Percentiles rank a stretch among this genome's conserved stretches.
Evolutionary conservation across 1,284 basidiomycete species (phyloP).

Genomic region (Ustilago loliicola): DNA sequence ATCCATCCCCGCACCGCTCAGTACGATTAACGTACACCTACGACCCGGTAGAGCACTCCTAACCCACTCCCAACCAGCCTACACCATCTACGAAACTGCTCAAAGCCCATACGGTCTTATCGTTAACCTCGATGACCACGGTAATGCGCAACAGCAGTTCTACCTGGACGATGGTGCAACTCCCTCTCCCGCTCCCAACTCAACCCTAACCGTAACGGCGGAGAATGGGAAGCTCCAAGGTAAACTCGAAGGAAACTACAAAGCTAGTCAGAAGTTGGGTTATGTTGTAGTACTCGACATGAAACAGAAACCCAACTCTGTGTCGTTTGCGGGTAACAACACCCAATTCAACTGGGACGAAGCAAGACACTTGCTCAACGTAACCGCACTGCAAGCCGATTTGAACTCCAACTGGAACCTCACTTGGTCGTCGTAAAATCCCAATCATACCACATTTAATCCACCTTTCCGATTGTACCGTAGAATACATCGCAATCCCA

Average conservation of each 20-base stretch:
- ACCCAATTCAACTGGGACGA: constrained; percentile 38
- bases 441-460: background rate
- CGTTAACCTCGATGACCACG: constrained; percentile 73
- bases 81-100: constrained; percentile 52
- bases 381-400: constrained; percentile 45
- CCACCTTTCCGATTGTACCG: no score
- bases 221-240: constrained; percentile 15
- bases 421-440: constrained; percentile 26
- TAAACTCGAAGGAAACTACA: constrained; percentile 72
- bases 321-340: constrained; percentile 20
- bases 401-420: constrained; percentile 36
- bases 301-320: constrained; percentile 32
- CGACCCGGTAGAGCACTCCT: constrained; percentile 46
- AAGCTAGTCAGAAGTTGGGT: constrained; percentile 72
- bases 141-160: constrained; percentile 75
- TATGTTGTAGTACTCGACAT: constrained; percentile 74
- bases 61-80: constrained; percentile 41
- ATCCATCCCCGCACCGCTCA: constrained; percentile 71
- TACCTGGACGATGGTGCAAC: constrained; percentile 77
- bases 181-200: constrained; percentile 38
- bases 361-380: constrained; percentile 37
- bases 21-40: constrained; percentile 65
- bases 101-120: constrained; percentile 41
- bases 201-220: constrained; percentile 31
- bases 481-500: no score